Percentiles rank a stretch among this genome's conserved stretches.
Conservation (phyloP, 164 flowering plant species). For the Annona squamosa region DNA sequence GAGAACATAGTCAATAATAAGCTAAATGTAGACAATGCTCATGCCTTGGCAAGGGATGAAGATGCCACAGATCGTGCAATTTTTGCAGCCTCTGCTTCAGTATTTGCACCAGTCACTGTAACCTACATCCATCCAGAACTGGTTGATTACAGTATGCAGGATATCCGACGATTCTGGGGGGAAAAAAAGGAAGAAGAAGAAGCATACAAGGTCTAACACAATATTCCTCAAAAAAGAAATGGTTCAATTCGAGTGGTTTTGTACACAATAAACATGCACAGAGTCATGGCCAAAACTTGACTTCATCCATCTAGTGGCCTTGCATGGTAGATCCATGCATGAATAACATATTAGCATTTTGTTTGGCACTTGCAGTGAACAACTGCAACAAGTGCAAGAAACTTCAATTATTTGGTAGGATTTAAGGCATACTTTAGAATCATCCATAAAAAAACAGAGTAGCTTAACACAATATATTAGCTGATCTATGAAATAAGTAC, state of each 20-base stretch:
- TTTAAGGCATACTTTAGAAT: neutral
- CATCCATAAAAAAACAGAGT: neutral
- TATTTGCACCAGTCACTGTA: slow-evolving; percentile 60
- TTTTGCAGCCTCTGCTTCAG: slow-evolving; percentile 82
- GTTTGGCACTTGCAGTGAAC: neutral
- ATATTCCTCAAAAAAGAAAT: too few relatives aligned
- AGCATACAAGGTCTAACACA: too few relatives aligned
- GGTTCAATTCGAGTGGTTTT: too few relatives aligned
- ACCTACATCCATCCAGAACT: slow-evolving; percentile 37
- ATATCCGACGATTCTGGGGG: neutral
- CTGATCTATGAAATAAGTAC: neutral
- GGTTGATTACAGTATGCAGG: neutral
- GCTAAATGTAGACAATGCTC: slow-evolving; percentile 1
- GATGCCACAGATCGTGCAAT: slow-evolving; percentile 94
- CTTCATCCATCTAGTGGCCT: too few relatives aligned
- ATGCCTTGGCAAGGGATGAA: slow-evolving; percentile 82
- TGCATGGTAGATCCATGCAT: neutral
- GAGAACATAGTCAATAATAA: neutral
- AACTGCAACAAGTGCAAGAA: neutral
- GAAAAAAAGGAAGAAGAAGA: too few relatives aligned
- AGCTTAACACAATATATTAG: neutral
- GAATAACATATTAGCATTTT: neutral
- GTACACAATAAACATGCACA: too few relatives aligned
- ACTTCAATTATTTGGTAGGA: neutral
- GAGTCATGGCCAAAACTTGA: too few relatives aligned